Evolutionary conservation across 2,329 filamentous ascomycete species (phyloP), one percentile per base, ranked within the genome.

Genomic region (Stachybotrys chartarum): DNA sequence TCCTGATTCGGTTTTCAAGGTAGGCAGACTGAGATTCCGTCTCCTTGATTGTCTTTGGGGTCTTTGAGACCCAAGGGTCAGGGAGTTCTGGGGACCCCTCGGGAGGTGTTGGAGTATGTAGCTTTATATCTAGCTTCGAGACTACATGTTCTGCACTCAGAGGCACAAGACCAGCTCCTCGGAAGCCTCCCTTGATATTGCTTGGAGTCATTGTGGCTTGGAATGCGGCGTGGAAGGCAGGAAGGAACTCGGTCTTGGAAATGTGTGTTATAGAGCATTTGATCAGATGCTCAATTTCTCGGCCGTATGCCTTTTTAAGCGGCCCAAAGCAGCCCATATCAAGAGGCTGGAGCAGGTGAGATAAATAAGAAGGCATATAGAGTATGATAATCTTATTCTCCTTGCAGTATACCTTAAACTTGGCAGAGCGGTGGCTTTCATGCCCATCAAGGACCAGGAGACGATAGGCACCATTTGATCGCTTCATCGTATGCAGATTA

Each of bases 1-100:
- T 51, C 31, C 49, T 55, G 17, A 55, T 51, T 55, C 39, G 24
- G 5, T 31, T 53, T 45, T 56, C 45, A 50, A 56, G 45, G 45
- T 56, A 56, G 30, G 44, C 45, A 53, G 31, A 56, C 31, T 56
- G 18, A 55, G 30, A 55, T 5, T 32, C 3, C 10, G 54, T 50
- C 48, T 55, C 18, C 16, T 51, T 31, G 7, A 51, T 24, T 10
- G 32, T 55, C 35, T 54, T 50, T 45, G 30, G 49, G 32, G 42
- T 55, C 49, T 51, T 55, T 55, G 18, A 44, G n/a, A n/a, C n/a
- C n/a, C n/a, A 44, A 5, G 39, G 39, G 39, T 44, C n/a, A 44
- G 39, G n/a, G 5, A 44, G 11, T 3, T 3, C 39, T 3, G n/a
- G 39, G n/a, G 11, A 12, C 11, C 11, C n/a, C 3, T 12, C n/a